Conservation (phyloP, 2,329 filamentous ascomycete genomes). For the Fusarium decemcellulare region DNA sequence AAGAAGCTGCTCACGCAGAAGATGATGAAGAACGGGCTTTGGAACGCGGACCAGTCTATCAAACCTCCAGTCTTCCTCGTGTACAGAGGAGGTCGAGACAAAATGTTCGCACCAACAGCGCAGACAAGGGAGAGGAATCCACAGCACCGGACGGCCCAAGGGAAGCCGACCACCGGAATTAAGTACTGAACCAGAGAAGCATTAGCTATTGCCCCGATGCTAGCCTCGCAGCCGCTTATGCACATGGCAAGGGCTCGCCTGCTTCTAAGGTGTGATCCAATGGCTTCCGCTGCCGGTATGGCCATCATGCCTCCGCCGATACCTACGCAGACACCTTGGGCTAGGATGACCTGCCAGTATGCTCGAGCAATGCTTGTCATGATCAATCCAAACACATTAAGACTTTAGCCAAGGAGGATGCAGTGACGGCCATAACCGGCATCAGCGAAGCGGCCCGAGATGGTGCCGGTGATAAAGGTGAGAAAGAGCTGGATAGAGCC, state of each 20-base stretch:
- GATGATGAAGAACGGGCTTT: background rate
- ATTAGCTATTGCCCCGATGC: background rate
- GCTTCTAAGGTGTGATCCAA: background rate
- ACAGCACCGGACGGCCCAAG: background rate
- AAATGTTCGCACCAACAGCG: background rate
- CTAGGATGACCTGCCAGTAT: conserved; percentile 11
- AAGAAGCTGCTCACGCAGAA: background rate
- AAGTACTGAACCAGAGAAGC: conserved; percentile 1
- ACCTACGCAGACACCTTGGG: conserved; percentile 5
- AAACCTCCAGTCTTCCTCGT: background rate
- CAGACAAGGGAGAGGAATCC: background rate
- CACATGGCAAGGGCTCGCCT: conserved; percentile 7
- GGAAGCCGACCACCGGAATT: conserved; percentile 1
- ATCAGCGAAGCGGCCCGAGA: conserved; percentile 2
- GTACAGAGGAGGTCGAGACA: background rate
- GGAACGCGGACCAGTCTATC: background rate
- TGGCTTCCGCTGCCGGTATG: conserved; percentile 3
- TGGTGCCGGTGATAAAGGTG: background rate
- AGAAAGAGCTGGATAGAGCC: conserved; percentile 5
- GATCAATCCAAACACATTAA: background rate
- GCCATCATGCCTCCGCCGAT: conserved; percentile 5
- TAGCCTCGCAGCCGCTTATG: conserved; percentile 4
- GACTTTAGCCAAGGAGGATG: background rate
- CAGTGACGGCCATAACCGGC: conserved; percentile 6
- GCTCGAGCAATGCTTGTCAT: background rate